Base-by-base conservation (phyloP, 257 asterid genomes). In the Nyctanthes arbortristis region DNA sequence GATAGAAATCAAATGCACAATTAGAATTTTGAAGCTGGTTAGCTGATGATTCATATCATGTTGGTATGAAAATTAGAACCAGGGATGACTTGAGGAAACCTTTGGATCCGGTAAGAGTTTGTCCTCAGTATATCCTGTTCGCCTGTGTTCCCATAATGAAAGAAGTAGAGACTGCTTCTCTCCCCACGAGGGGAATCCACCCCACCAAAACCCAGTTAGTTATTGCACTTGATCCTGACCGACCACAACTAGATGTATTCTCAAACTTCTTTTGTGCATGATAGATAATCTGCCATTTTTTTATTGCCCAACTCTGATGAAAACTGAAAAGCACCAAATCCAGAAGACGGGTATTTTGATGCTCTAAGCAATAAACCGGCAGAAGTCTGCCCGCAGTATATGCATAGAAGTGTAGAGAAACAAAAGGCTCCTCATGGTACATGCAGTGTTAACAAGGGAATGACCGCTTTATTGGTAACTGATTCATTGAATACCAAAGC, bases 401-500 rank as follows among this genome's bases (percentile, higher is more conserved):
- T 75, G 65, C 83, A 79, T 45, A 73, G 27, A 59, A 74, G 59
- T 37, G 73, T 13, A 64, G 65, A 60, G n/a, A 31, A 37, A 61
- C 55, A 58, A 69, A 31, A 43, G 32, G 39, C 66, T 60, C 66
- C 11, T 30, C 59, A 63, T 8, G 74, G 68, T 68, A 76, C 78
- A 81, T 59, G 37, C 34, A 47, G 58, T 28, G 25, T 72, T 34
- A 54, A 67, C 32, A 58, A 73, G 32, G 73, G 74, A 37, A 68
- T 54, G 66, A 45, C 62, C 43, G 47, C 75, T 67, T 85, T 74
- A 78, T 84, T 81, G 70, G 58, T 11, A 73, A 69, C 59, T 64
- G 80, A 72, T 76, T 43, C 80, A 24, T 39, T 65, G 45, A 71
- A 72, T 69, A 74, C 87, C 88, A 79, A 89, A 75, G 88, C 89